These are phyloP conservation scores for Cordyceps farinosa DNA, from an alignment of 2,329 filamentous ascomycete genomes.

Conservation along the genomic window DNA sequence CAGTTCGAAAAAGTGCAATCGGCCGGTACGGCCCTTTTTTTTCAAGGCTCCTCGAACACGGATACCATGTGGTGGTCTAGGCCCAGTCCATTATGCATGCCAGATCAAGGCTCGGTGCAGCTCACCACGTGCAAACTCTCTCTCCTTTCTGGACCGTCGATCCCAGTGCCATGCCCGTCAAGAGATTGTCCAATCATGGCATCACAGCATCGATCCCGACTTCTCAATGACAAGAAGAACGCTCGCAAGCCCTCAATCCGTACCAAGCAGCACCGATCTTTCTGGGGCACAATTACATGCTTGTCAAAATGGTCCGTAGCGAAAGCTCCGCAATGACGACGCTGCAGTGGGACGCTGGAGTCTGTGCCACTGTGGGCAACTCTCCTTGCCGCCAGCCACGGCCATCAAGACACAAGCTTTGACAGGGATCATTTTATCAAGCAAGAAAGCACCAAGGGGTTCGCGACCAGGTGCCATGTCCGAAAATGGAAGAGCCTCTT, in stretches of 20 bases:
- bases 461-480: background rate
- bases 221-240: background rate
- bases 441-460: background rate
- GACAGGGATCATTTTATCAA: background rate
- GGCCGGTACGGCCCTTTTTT: background rate
- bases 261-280: conserved; percentile 1
- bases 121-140: background rate
- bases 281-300: conserved; percentile 3
- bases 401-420: background rate
- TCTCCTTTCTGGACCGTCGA: background rate
- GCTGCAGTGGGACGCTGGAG: conserved; percentile 1
- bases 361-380: background rate
- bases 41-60: background rate
- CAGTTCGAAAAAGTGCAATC: background rate
- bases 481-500: background rate
- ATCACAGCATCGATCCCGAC: background rate
- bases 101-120: background rate
- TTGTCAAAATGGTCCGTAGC: background rate
- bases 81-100: conserved; percentile 10
- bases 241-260: background rate
- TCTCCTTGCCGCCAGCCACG: background rate
- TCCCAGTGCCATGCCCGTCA: background rate
- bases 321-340: conserved; percentile 13
- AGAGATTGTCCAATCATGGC: background rate
- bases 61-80: conserved; percentile 3